Conservation (phyloP, 345 rosid genomes). For the Eucalyptus polyanthemos region DNA sequence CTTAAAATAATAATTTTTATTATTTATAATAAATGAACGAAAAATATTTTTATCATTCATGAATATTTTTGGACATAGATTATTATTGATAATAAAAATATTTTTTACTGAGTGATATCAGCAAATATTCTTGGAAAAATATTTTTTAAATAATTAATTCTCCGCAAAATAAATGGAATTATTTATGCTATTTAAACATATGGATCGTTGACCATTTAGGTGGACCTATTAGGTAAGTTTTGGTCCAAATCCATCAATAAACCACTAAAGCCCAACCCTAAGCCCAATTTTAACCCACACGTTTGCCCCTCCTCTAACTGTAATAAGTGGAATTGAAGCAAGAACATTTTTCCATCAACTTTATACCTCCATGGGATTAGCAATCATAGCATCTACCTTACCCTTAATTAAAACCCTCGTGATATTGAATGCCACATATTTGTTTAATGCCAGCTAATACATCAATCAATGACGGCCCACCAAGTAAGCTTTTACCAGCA, state of each 20-base stretch:
- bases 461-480: background rate
- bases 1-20: too few relatives aligned
- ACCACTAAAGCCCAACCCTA: background rate
- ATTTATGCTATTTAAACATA: too few relatives aligned
- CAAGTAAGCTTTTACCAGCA: background rate
- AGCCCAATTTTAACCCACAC: background rate
- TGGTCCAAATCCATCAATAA: background rate
- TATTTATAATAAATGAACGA: rapidly evolving
- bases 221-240: background rate
- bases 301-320: background rate
- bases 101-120: too few relatives aligned
- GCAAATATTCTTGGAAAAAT: background rate
- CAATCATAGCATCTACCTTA: background rate
- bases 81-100: too few relatives aligned
- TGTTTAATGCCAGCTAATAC: background rate
- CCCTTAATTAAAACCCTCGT: background rate
- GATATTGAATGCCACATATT: background rate
- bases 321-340: background rate
- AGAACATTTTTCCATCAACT: too few relatives aligned
- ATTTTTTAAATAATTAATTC: rapidly evolving
- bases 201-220: too few relatives aligned
- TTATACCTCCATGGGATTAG: background rate
- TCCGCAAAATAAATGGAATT: too few relatives aligned
- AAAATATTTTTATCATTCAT: too few relatives aligned
- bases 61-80: background rate